phyloP scores from a whole-genome alignment of 257 asterid genomes.

The Cruciata laevipes region DNA sequence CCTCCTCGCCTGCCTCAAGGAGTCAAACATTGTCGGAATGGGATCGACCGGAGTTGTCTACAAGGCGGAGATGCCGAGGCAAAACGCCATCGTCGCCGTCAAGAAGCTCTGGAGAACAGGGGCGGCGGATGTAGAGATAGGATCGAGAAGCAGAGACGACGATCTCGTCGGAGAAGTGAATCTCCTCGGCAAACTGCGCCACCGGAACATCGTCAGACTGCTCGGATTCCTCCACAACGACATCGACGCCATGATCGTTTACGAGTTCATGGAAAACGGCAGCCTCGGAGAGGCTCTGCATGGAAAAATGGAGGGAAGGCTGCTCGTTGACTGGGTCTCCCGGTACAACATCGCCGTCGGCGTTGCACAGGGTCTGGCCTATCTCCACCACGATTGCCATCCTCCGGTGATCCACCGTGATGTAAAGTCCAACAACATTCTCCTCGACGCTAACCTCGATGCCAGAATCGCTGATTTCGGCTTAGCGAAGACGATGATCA shows the following conservation, averaged over 20 bases:
- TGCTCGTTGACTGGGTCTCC: conserved; percentile 67
- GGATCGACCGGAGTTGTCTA: conserved; percentile 74
- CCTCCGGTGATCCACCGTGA: conserved; percentile 63
- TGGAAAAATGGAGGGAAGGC: conserved; percentile 41
- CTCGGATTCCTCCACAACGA: conserved; percentile 64
- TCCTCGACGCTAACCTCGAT: conserved; percentile 56
- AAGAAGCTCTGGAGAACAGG: conserved; percentile 67
- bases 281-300: conserved; percentile 61
- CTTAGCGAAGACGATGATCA: conserved; percentile 48
- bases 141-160: conserved; percentile 43
- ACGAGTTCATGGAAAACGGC: conserved; percentile 58
- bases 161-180: conserved; percentile 71
- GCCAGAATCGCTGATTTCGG: conserved; percentile 68
- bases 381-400: conserved; percentile 58
- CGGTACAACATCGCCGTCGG: conserved; percentile 57
- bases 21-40: conserved; percentile 66
- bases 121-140: conserved; percentile 43
- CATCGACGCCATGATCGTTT: conserved; percentile 47
- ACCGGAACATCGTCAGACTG: conserved; percentile 54
- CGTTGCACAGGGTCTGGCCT: conserved; percentile 61
- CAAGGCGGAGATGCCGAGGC: conserved; percentile 53
- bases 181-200: conserved; percentile 51
- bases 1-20: conserved; percentile 58
- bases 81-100: conserved; percentile 51
- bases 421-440: conserved; percentile 54